Conservation (phyloP, 805 yeast genomes). For the Wickerhamomyces tratensis region DNA sequence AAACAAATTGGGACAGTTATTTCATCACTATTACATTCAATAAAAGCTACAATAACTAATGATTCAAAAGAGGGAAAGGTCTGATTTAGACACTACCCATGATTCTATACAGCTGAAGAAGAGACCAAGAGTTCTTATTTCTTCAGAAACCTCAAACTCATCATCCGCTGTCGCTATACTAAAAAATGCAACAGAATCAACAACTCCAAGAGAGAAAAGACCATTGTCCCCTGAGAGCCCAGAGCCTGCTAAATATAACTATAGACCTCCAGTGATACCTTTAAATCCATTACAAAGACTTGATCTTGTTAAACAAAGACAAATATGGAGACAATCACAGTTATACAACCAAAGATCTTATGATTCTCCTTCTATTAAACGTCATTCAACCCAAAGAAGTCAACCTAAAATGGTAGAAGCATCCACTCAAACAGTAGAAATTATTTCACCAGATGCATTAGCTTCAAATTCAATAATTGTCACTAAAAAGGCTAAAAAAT, state of each 20-base stretch:
- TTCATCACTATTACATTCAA: no score
- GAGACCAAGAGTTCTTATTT: neutral
- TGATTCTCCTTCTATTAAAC: neutral
- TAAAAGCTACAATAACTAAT: no score
- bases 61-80: neutral
- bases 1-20: no score
- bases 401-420: conserved; percentile 7
- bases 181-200: no score
- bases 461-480: conserved; percentile 1
- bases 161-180: no score
- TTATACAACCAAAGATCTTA: conserved; percentile 6
- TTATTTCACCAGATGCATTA: conserved; percentile 6
- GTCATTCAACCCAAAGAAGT: conserved; percentile 2
- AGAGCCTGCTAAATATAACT: conserved; percentile 17
- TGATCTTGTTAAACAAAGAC: conserved; percentile 16
- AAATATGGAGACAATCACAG: conserved; percentile 17
- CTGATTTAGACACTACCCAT: neutral
- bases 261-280: conserved; percentile 24
- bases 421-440: conserved; percentile 15
- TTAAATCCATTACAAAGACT: conserved; percentile 17
- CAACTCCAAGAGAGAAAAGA: neutral
- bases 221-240: conserved; percentile 14
- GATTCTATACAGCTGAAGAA: neutral
- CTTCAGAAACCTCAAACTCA: neutral
- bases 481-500: conserved; percentile 1